These are phyloP conservation scores for Ephemerocybe angulata DNA, from an alignment of 768 basidiomycete genomes.

Conservation along the genomic window DNA sequence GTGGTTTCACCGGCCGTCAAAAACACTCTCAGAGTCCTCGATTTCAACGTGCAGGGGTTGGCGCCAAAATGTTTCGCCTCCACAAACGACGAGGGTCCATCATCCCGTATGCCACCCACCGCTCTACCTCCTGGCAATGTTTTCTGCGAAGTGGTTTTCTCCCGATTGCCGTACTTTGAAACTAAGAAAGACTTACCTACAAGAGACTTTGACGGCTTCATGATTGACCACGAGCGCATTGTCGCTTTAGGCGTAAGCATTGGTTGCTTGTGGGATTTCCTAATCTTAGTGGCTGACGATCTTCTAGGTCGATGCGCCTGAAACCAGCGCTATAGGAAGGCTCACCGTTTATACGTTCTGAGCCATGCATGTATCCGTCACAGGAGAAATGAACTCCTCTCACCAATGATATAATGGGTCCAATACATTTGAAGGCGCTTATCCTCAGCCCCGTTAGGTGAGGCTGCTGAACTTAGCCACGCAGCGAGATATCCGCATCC, in stretches of 20 bases:
- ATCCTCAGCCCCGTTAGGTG: no score
- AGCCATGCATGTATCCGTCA: no score
- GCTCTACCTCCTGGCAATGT: neutral
- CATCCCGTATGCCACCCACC: neutral
- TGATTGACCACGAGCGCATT: conserved; percentile 8
- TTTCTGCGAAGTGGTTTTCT: neutral
- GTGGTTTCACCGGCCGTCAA: conserved; percentile 1
- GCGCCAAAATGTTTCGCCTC: no score
- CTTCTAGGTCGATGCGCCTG: no score
- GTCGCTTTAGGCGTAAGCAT: conserved; percentile 1
- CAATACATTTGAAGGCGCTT: no score
- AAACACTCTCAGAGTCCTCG: conserved; percentile 2
- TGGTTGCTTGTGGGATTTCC: neutral
- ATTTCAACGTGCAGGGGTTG: conserved; percentile 13
- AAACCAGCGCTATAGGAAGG: no score
- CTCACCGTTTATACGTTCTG: no score
- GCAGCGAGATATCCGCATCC: no score
- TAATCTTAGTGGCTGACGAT: no score
- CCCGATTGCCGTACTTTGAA: neutral
- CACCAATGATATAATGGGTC: no score
- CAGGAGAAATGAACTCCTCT: no score
- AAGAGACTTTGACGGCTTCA: neutral
- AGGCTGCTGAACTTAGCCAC: no score
- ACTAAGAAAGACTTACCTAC: neutral
- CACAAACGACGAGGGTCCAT: neutral